Percentiles rank a stretch among this genome's conserved stretches.
Conservation (phyloP, 805 yeast species). For the Wickerhamiella australiensis region DNA sequence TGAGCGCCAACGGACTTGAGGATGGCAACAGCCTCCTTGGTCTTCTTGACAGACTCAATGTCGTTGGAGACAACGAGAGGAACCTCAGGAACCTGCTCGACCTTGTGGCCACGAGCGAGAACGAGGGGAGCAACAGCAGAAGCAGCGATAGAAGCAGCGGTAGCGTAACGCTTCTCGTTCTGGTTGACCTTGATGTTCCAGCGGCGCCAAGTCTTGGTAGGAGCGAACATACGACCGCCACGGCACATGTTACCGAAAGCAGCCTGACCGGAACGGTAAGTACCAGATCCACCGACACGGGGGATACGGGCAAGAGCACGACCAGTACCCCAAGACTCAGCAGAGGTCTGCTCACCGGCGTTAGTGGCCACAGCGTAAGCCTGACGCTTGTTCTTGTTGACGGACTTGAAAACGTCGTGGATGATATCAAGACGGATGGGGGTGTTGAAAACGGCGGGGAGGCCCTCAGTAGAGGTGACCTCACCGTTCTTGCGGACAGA, state of each 20-base stretch:
- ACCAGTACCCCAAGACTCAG: conserved; percentile 99
- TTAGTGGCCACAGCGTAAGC: conserved; percentile 99
- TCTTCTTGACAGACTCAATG: conserved; percentile 83
- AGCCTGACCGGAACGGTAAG: conserved; percentile 99
- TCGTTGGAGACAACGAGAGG: conserved; percentile 95
- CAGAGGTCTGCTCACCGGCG: conserved; percentile 99
- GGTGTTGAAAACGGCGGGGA: conserved; percentile 98
- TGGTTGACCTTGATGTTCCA: conserved; percentile 99
- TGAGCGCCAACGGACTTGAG: conserved; percentile 98
- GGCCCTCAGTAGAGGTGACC: conserved; percentile 70
- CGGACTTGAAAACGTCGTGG: conserved; percentile 96
- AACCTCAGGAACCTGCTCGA: conserved; percentile 94
- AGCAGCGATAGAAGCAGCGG: conserved; percentile 99
- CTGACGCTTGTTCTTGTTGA: conserved; percentile 99
- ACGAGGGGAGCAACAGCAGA: conserved; percentile 96
- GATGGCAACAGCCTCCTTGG: conserved; percentile 97
- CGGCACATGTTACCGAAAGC: conserved; percentile 99
- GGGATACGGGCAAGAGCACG: conserved; percentile 99
- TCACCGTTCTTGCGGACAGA: conserved; percentile 87
- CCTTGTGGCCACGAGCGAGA: conserved; percentile 99
- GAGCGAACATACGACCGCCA: conserved; percentile 99
- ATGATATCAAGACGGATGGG: conserved; percentile 99
- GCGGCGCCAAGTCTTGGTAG: conserved; percentile 99
- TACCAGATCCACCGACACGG: conserved; percentile 99
- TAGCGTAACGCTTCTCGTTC: conserved; percentile 99